These are phyloP conservation scores for Saccharomycopsis javanensis DNA, from an alignment of 805 yeast genomes.

Conservation along the genomic window DNA sequence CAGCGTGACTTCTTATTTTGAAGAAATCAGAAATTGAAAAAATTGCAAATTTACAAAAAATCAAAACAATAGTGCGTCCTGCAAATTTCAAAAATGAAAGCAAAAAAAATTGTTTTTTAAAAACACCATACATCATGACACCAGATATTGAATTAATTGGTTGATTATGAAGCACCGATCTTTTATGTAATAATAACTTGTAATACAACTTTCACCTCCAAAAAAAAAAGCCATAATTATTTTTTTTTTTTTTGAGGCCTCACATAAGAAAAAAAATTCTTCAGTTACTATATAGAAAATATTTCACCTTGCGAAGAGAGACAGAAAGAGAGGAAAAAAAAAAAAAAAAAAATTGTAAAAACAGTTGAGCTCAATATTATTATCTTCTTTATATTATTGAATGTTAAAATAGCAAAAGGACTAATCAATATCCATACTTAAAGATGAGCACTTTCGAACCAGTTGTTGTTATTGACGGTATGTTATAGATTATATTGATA, in stretches of 20 bases:
- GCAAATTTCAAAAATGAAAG: neutral
- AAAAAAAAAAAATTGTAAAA: neutral
- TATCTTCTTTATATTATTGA: neutral
- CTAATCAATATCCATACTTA: constrained; percentile 7
- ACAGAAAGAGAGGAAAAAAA: neutral
- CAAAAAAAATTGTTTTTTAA: no score
- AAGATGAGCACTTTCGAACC: constrained; percentile 85
- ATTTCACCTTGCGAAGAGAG: neutral
- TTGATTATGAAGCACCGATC: neutral
- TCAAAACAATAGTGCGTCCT: no score
- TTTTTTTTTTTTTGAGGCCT: neutral
- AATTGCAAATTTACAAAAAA: no score
- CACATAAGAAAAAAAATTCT: neutral
- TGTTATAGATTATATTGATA: constrained; percentile 25
- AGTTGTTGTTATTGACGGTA: constrained; percentile 96
- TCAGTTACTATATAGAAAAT: neutral
- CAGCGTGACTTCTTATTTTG: no score
- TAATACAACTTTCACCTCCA: neutral
- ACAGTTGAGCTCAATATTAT: neutral
- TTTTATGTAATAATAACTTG: neutral
- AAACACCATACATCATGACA: no score
- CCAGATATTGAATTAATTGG: no score
- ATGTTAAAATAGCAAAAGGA: neutral
- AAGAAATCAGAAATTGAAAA: no score
- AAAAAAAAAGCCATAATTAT: neutral